Percentiles rank a stretch among this genome's conserved stretches.
phyloP scores from a whole-genome alignment of 192 early-diverging fungal species.

The Pilaira anomala region DNA sequence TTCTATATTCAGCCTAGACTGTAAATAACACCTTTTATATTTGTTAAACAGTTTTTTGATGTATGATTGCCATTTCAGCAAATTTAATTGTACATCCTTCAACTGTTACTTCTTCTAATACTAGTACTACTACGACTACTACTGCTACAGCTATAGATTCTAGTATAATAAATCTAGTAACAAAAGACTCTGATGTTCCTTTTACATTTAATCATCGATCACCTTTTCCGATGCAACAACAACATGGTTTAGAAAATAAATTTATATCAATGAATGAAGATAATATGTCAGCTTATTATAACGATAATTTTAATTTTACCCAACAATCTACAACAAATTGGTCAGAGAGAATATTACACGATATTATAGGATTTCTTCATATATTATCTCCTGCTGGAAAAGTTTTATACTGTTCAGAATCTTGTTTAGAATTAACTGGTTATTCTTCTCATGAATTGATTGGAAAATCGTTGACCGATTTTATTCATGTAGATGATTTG shows the following conservation, averaged over 20 bases:
- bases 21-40: background rate
- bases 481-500: conserved; percentile 45
- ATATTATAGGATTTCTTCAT: conserved; percentile 42
- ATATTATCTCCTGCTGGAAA: conserved; percentile 38
- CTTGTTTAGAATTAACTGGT: conserved; percentile 41
- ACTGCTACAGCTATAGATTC: background rate
- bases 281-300: conserved; percentile 2
- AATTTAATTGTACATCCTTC: background rate
- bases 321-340: conserved; percentile 40
- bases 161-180: background rate
- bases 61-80: conserved; percentile 3
- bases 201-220: background rate
- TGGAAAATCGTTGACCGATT: conserved; percentile 41
- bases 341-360: conserved; percentile 43
- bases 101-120: too few relatives aligned
- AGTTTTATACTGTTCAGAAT: conserved; percentile 44
- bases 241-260: background rate
- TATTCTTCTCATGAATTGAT: conserved; percentile 43
- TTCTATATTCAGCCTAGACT: background rate
- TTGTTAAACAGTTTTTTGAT: background rate
- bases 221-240: background rate
- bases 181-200: background rate
- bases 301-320: conserved; percentile 31
- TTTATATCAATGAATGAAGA: background rate
- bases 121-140: background rate